Base-by-base conservation (phyloP, 2,329 filamentous ascomycete genomes). In the Fusarium nematophilum region DNA sequence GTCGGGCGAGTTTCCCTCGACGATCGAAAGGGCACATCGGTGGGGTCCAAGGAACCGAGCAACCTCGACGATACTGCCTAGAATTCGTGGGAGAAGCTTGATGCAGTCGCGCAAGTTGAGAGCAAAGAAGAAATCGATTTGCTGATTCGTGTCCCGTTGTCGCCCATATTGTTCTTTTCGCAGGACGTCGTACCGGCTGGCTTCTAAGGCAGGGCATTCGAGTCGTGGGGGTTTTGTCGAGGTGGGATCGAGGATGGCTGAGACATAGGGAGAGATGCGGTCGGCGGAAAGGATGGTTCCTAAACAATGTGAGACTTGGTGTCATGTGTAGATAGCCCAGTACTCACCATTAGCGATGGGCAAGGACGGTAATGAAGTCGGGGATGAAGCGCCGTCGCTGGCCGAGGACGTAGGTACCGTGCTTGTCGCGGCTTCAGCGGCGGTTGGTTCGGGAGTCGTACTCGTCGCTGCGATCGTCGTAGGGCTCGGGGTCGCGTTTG, bases 1-100 rank as follows among this genome's bases (percentile, higher is more conserved):
- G 54, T 87, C 84, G 15, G 76, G 64, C 0, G 83, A 86, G 62
- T 82, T 76, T 10, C 84, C 83, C 59, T 86, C 84, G 10, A 86
- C 76, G 17, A 86, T 79, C 1, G 83, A 85, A 1, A 87, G 70
- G 0, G 78, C 80, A 61, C 83, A 86, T 47, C 76, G 75, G 9
- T 78, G 57, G 0, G 81, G 77, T 1, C 84, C 83, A 0, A 87
- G 75, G 62, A 82, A 84, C 1, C 67, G 72, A 5, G 83, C 76
- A 2, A 73, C 74, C 59, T 85, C 78, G 21, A 86, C 55, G 9
- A 86, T 74, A 23, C 80, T 82, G 2, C 82, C 80, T 9, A 87
- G 64, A 2, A 86, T 73, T 1, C 80, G 78, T 1, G 83, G 79
- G 6, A 86, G 76, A 3, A 86, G 62, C 0, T 67, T 38, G 3